Evolutionary conservation across 2,329 filamentous ascomycete species (phyloP).

Genomic region (Dactylella cylindrospora): DNA sequence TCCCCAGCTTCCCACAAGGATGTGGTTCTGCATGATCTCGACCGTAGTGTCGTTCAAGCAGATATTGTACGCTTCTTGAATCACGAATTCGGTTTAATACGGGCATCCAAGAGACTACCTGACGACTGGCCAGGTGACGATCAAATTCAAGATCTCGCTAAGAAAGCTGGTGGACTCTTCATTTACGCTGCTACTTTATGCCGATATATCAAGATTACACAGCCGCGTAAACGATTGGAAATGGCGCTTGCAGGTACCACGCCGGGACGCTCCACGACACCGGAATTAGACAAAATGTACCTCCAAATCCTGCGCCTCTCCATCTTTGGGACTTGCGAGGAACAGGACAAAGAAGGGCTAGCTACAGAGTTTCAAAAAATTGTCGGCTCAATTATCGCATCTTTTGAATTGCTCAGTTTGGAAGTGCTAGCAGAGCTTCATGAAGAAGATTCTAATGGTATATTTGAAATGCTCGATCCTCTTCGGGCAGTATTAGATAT

Average conservation of each 20-base stretch:
- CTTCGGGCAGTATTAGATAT: neutral
- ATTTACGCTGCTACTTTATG: conserved; percentile 48
- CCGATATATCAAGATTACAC: conserved; percentile 46
- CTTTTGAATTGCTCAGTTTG: neutral
- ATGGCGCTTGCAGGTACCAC: neutral
- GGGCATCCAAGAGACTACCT: neutral
- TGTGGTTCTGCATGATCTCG: conserved; percentile 21
- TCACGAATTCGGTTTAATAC: conserved; percentile 20
- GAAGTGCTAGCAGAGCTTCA: neutral
- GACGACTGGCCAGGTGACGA: conserved; percentile 38
- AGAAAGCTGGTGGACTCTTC: conserved; percentile 47
- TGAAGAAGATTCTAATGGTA: neutral
- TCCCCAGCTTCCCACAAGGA: conserved; percentile 10
- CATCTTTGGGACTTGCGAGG: too few relatives aligned
- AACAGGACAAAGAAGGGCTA: neutral
- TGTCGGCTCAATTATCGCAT: neutral
- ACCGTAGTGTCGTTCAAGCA: conserved; percentile 41
- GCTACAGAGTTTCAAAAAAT: neutral
- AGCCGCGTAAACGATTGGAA: conserved; percentile 4
- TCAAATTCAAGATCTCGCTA: conserved; percentile 41
- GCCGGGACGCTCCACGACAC: neutral
- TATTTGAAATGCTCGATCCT: neutral
- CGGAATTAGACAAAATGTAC: conserved; percentile 7
- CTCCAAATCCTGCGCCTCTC: neutral
- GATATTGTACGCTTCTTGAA: conserved; percentile 49